Evolutionary conservation across 768 basidiomycete genomes (phyloP), one percentile per base, ranked within the genome.

Genomic region (Leccinum barrowsii): DNA sequence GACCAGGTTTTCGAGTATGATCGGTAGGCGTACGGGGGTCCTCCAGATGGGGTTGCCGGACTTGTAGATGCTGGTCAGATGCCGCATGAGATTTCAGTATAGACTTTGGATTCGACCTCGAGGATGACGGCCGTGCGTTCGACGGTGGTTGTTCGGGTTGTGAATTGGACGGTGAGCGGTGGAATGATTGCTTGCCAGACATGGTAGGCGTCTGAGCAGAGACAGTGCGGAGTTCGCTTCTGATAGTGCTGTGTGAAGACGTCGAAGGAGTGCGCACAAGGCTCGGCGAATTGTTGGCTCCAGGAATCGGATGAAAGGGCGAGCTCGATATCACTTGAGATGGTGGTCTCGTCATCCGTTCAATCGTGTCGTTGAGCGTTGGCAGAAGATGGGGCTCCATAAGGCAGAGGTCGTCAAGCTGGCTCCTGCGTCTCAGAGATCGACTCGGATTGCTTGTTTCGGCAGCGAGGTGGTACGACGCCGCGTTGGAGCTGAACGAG

Each of bases 311-410:
- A 35, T 46, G 46, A 32, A 55, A 44, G n/a, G 67, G 60, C 35
- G 67, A 42, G 35, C 37, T 58, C 15, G 58, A 4, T 24, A 54
- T 56, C 12, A 59, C 57, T 55, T 72, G 72, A 42, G 76, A 76
- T 1, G 83, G 81, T 13, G 78, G 74, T 53, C 79, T 75, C 2
- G 89, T 90, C 89, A 90, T 91, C 49, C 83, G 81, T 63, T 86
- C 81, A 37, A 91, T 80, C 0, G 89, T 91, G 56, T 90, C 88
- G 44, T 82, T 78, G 35, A 91, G 75, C 17, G 87, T 85, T 8
- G 89, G 89, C 37, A 90, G 70, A 4, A 90, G 75, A 26, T 87
- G 82, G 0, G 82, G 75, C 61, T 91, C 88, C 30, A 89, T 68
- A 26, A 84, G 74, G 6, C 85, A 83, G 4, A 89, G 72, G 53